These are phyloP conservation scores for Phialophora chinensis DNA, from an alignment of 2,329 filamentous ascomycete genomes.

Conservation along the genomic window DNA sequence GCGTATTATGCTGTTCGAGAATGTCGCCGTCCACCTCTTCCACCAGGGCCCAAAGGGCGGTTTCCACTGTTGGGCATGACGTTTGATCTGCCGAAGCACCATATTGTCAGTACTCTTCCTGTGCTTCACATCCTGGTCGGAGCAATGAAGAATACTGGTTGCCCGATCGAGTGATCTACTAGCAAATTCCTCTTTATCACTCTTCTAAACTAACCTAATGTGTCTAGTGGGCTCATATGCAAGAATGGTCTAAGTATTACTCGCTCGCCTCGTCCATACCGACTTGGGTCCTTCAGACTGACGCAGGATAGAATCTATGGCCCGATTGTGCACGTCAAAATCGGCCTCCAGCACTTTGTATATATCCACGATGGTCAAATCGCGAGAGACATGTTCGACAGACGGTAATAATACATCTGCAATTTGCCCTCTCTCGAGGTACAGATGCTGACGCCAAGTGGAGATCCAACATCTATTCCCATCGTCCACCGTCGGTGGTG, in stretches of 20 bases:
- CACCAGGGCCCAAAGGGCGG: constrained; percentile 18
- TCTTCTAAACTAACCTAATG: background rate
- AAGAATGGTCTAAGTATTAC: background rate
- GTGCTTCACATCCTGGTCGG: background rate
- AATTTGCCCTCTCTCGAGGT: background rate
- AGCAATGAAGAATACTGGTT: background rate
- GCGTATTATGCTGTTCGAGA: background rate
- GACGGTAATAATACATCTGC: background rate
- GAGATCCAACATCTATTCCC: constrained; percentile 12
- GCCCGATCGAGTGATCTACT: background rate
- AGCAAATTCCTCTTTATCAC: background rate
- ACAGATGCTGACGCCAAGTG: background rate
- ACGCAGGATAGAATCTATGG: constrained; percentile 10
- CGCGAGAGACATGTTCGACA: constrained; percentile 17
- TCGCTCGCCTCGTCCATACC: background rate
- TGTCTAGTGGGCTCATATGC: background rate
- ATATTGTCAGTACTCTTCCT: constrained; percentile 1
- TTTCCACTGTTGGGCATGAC: constrained; percentile 18
- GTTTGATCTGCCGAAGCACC: constrained; percentile 18
- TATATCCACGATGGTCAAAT: constrained; percentile 14
- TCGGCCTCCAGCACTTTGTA: constrained; percentile 13
- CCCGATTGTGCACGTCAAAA: constrained; percentile 8
- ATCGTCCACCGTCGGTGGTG: constrained; percentile 15
- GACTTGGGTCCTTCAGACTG: background rate
- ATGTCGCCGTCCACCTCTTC: constrained; percentile 11